Percentiles rank a stretch among this genome's conserved stretches.
These are phyloP conservation scores for Carex myosuroides DNA, from an alignment of 176 grass and related monocot genomes.

Conservation along the genomic window DNA sequence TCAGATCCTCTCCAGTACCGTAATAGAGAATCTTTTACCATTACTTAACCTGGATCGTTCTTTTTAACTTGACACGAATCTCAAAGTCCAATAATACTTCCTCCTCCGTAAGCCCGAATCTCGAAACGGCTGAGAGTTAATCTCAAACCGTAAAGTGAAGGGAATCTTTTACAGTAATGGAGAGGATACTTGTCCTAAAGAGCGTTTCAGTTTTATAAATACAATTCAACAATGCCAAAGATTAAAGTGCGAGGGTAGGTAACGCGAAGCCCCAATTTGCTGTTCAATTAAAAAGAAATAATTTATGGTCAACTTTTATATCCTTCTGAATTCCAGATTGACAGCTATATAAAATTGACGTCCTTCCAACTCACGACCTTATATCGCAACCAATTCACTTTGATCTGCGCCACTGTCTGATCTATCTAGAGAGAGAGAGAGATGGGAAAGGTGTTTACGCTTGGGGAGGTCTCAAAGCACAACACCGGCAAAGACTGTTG, in stretches of 20 bases:
- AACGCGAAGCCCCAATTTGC: neutral
- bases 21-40: no score
- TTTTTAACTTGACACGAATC: no score
- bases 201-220: no score
- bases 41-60: no score
- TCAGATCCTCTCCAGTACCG: no score
- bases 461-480: conserved; percentile 24
- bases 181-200: no score
- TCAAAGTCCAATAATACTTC: no score
- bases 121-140: no score
- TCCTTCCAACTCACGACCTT: neutral
- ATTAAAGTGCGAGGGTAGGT: neutral
- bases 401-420: neutral
- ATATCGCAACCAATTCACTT: neutral
- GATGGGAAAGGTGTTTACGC: conserved; percentile 26
- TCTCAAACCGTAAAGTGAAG: no score
- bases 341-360: conserved; percentile 3
- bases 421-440: neutral
- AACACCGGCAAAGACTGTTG: conserved; percentile 24
- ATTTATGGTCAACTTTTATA: neutral
- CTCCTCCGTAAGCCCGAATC: no score
- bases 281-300: neutral
- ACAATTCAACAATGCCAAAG: no score
- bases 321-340: neutral
- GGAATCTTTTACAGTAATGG: no score